Conservation (phyloP, 2,329 filamentous ascomycete genomes). For the Aspergillus pseudotamarii region DNA sequence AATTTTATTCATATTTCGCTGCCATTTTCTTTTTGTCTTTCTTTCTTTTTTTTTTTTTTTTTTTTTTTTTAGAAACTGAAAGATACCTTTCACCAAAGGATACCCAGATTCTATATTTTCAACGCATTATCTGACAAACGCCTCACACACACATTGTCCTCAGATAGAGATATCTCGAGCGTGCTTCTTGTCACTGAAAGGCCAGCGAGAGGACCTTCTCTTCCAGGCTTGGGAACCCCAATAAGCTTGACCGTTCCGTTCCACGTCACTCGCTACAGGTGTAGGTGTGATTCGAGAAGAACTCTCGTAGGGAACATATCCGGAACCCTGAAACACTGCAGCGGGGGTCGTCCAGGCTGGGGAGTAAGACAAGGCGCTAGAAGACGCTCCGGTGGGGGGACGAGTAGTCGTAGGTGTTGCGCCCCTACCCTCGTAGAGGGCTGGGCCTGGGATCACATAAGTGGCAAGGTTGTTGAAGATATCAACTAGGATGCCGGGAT, state of each 20-base stretch:
- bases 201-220: not conserved
- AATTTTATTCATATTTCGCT: not conserved
- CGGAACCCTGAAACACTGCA: no score
- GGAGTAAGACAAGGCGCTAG: no score
- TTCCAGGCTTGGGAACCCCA: not conserved
- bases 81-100: not conserved
- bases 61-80: not conserved
- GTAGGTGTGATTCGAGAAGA: no score
- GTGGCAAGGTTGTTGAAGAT: not conserved
- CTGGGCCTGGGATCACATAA: conserved; percentile 2
- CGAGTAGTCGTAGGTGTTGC: not conserved
- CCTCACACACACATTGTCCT: no score
- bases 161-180: not conserved
- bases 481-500: conserved; percentile 1
- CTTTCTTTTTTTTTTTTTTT: not conserved
- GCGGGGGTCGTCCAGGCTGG: no score
- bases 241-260: not conserved
- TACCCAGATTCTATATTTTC: not conserved
- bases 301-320: no score
- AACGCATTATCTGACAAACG: not conserved
- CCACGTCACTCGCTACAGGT: no score
- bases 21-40: no score
- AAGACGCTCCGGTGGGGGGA: no score
- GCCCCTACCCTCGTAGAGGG: not conserved
- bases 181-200: not conserved